Evolutionary conservation across 208 protist species (phyloP), one percentile per base, ranked within the genome.

Genomic region (Angomonas ambiguus): DNA sequence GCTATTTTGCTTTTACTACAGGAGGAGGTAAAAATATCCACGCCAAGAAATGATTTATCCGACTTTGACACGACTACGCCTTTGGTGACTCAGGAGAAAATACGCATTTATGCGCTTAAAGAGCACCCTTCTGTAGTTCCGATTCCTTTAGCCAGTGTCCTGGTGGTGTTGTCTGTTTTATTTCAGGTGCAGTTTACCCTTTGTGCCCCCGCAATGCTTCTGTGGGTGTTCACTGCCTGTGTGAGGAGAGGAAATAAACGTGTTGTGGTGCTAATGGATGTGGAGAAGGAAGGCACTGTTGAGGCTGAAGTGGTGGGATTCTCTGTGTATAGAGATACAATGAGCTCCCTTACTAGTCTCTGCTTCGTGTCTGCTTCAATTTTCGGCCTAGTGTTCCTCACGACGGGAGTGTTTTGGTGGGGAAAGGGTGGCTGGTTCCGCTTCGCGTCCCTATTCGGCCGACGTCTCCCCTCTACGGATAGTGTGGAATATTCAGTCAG

Each of bases 241-340:
- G 38, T 45, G 38, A 8, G 38, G 63, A 72, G 71, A 30, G 67
- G 67, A 13, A 70, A 80, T 71, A 45, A 45, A 3, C 80, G 73
- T 31, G 77, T 87, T 1, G 56, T 80, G 27, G 83, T 84, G 49
- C 64, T 56, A 53, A 22, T 76, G 62, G 65, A n/a, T n/a, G n/a
- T n/a, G n/a, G n/a, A n/a, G n/a, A n/a, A 63, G 61, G 31, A 22
- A 6, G 18, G 30, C 3, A 24, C 31, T 10, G 53, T 42, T 3
- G 48, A 10, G 33, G 27, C 1, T 48, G 33, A 20, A 32, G 45
- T 48, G 2, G 55, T 83, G 0, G 83, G 79, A 24, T 82, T 82
- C 65, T 89, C 83, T 10, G 75, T 53, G 65, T 89, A 82, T 68
- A 31, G n/a, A 2, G 83, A 89, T 59, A 74, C 67, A 28, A 22